Base-by-base conservation (phyloP, 1,139 yeast genomes). In the Sugiyamaella grinbergsii region DNA sequence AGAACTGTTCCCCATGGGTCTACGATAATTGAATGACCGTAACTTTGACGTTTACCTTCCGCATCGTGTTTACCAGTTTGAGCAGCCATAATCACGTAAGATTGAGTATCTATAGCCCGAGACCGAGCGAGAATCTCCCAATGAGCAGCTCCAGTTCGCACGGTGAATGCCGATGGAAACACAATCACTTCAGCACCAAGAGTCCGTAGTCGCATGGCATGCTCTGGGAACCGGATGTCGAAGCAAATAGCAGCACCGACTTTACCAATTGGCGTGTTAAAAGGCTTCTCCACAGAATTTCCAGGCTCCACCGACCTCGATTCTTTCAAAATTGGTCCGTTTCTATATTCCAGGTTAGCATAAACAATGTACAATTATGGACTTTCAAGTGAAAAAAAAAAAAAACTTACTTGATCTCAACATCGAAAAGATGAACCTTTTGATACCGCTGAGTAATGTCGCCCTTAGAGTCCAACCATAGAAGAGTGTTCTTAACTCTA, bases 1-100 rank as follows among this genome's bases (percentile, higher is more conserved):
- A 93, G 58, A 1, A 89, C 75, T 0, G 81, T 77, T 0, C 98
- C 98, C 95, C 96, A 89, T 0, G 98, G 98, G 60, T 87, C 94
- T 18, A 91, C 79, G 7, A 91, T 81, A 59, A 91, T 72, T 0
- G 95, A 78, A 61, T 90, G 95, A 0, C 98, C 98, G 71, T 83
- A 93, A 58, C 93, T 84, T 36, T 66, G 66, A 4, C 77, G 62
- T 58, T 67, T 75, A 7, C 79, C 76, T 5, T 65, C 72, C 1
- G 63, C 55, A 37, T 71, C 71, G 66, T 93, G 98, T 29, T 73
- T 72, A 1, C 98, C 98, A 51, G 82, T 80, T 65, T 91, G 98
- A 0, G 95, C 97, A 0, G 98, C 93, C 85, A 91, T 83, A 3
- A 93, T 74, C 2, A 93, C 95, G 67, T 78, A 93, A 59, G 87